Evolutionary conservation across 805 yeast species (phyloP).

Genomic region (Saturnispora saitoi): DNA sequence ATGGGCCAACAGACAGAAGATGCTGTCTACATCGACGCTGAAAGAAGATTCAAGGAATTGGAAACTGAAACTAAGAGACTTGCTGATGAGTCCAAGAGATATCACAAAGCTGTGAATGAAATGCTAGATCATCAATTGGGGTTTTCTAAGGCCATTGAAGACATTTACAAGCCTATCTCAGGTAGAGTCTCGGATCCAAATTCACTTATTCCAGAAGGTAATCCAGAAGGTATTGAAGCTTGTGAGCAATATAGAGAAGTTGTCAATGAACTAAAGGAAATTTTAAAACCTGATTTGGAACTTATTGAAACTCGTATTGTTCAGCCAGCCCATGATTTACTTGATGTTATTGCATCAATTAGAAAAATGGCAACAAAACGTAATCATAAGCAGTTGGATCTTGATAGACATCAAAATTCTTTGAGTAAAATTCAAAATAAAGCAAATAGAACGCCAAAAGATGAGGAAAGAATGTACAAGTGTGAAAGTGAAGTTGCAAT

Average conservation of each 20-base stretch:
- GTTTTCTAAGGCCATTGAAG: constrained; percentile 91
- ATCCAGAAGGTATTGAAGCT: constrained; percentile 94
- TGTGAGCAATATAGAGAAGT: constrained; percentile 85
- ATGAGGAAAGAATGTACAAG: constrained; percentile 81
- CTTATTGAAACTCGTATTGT: constrained; percentile 85
- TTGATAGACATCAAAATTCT: constrained; percentile 73
- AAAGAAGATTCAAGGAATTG: constrained; percentile 87
- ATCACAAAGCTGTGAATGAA: constrained; percentile 85
- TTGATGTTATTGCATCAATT: constrained; percentile 71
- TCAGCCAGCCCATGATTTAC: constrained; percentile 83
- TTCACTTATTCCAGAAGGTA: constrained; percentile 79
- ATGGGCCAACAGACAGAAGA: constrained; percentile 77
- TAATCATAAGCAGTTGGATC: constrained; percentile 89
- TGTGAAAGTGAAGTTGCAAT: constrained; percentile 84
- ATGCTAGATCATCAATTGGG: constrained; percentile 92
- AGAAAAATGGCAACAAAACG: constrained; percentile 94
- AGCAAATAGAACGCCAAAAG: constrained; percentile 77
- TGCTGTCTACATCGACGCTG: constrained; percentile 91
- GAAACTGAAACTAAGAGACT: constrained; percentile 84
- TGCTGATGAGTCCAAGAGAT: constrained; percentile 83
- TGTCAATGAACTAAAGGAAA: constrained; percentile 76
- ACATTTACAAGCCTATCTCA: constrained; percentile 90
- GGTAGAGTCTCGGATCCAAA: constrained; percentile 90
- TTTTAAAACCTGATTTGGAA: constrained; percentile 86
- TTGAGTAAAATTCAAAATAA: constrained; percentile 69